phyloP scores from a whole-genome alignment of 2,329 filamentous ascomycete genomes.

The Arachnomyces sp. region DNA sequence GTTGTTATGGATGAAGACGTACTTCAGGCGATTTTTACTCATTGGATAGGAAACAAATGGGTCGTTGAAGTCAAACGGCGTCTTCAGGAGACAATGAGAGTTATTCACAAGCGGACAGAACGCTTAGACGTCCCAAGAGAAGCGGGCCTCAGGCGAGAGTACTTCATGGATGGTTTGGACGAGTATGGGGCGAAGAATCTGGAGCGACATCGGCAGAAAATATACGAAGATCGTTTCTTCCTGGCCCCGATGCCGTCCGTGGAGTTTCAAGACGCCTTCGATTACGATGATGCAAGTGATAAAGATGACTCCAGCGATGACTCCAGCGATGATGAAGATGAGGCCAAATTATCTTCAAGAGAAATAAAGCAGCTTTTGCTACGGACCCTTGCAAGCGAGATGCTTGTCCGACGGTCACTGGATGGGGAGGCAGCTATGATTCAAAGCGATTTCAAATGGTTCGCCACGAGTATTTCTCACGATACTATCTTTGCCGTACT shows the following conservation, averaged over 20 bases:
- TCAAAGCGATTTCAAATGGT: constrained; percentile 40
- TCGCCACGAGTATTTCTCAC: constrained; percentile 38
- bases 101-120: constrained; percentile 11
- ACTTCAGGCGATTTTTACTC: constrained; percentile 39
- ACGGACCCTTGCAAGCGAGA: constrained; percentile 33
- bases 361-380: constrained; percentile 34
- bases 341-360: constrained; percentile 14
- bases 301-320: constrained; percentile 13
- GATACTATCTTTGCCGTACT: constrained; percentile 38
- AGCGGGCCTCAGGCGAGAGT: constrained; percentile 20
- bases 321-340: constrained; percentile 8
- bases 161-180: constrained; percentile 15
- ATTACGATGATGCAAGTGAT: constrained; percentile 19
- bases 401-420: constrained; percentile 27
- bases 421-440: constrained; percentile 31
- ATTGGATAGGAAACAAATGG: constrained; percentile 35
- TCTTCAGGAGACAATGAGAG: constrained; percentile 10
- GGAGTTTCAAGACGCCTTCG: constrained; percentile 18
- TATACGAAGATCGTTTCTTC: constrained; percentile 26
- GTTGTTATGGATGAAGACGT: constrained; percentile 43
- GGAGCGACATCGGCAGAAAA: constrained; percentile 12
- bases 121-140: constrained; percentile 6
- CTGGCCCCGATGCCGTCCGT: constrained; percentile 26
- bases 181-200: background rate
- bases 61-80: constrained; percentile 21